Base-by-base conservation (phyloP, 192 early-diverging fungal species). In the Anaeromyces robustus region DNA sequence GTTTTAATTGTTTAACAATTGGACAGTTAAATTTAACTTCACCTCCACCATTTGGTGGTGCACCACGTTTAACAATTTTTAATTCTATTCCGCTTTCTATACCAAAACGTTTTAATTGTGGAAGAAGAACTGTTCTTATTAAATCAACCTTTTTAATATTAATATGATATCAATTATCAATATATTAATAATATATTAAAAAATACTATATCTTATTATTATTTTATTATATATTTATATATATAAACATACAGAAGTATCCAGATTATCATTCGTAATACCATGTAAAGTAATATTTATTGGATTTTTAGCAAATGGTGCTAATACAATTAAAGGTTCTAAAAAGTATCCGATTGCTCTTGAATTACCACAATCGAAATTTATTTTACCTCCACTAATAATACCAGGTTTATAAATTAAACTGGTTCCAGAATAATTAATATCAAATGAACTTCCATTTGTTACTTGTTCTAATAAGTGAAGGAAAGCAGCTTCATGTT, bases 311-410 rank as follows among this genome's bases (percentile, higher is more conserved):
- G 92, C 91, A 85, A 99, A 99, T 12, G 97, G 97, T 29, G 93
- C 95, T 30, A 99, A 87, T 7, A 93, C 94, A 80, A 97, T 91
- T 39, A 99, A 82, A 5, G 94, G 93, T 84, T 99, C 97, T 19
- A 98, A 85, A 83, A 94, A 99, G 85, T 99, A 98, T 32, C 95
- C 96, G 37, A 99, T 90, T n/a, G 92, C 90, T 16, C 97, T 88
- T 13, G 93, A 88, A 28, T 87, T 89, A 22, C 94, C 95, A 82
- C 96, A 97, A 79, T 96, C 96, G 85, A 96, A 93, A 68, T 87
- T 84, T 28, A 99, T 86, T 78, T 87, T 91, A 34, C 97, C 97
- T 81, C 96, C 96, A 28, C 87, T 89, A 81, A 99, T 94, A 78
- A 95, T 89, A 37, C 97, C 97, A 9, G 97, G 97, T 80, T 91